A percentile compares a stretch with the other conserved stretches of the same genome.
These are phyloP conservation scores for Eimeria maxima DNA, from an alignment of 169 alveolate genomes.

Conservation along the genomic window DNA sequence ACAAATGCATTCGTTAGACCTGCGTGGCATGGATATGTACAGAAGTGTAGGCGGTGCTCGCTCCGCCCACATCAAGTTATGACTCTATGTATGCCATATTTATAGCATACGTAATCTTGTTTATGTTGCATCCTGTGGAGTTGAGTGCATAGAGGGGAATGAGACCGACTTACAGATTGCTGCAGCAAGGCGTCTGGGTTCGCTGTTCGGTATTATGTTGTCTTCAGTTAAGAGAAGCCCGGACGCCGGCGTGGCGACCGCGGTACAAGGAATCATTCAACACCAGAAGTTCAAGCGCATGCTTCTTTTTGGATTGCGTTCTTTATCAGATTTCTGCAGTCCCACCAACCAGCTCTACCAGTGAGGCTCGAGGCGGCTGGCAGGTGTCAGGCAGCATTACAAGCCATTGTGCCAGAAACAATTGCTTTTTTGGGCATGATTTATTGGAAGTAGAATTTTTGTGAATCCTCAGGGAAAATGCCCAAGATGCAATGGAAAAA, in stretches of 20 bases:
- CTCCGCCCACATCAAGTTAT: neutral
- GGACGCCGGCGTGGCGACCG: slow-evolving; percentile 96
- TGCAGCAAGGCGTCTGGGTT: neutral
- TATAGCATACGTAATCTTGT: neutral
- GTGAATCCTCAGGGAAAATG: slow-evolving; percentile 89
- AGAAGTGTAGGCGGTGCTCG: neutral
- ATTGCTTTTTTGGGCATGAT: neutral
- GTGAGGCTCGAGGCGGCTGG: slow-evolving; percentile 41
- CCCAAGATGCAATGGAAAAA: slow-evolving; percentile 93
- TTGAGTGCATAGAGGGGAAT: too few species aligned
- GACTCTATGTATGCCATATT: neutral
- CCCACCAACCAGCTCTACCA: slow-evolving; percentile 93
- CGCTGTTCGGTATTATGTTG: neutral
- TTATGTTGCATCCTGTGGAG: neutral
- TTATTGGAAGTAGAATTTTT: neutral
- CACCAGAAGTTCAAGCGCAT: slow-evolving; percentile 96
- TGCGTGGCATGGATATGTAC: neutral
- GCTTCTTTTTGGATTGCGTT: slow-evolving; percentile 95
- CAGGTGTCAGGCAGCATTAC: neutral
- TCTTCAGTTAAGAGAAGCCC: slow-evolving; percentile 91
- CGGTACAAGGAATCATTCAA: slow-evolving; percentile 94
- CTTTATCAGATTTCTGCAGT: slow-evolving; percentile 94
- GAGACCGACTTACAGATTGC: too few species aligned
- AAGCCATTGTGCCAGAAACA: neutral
- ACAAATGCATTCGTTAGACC: neutral